phyloP scores from a whole-genome alignment of 1,139 yeast genomes.

The Candida neerlandica region DNA sequence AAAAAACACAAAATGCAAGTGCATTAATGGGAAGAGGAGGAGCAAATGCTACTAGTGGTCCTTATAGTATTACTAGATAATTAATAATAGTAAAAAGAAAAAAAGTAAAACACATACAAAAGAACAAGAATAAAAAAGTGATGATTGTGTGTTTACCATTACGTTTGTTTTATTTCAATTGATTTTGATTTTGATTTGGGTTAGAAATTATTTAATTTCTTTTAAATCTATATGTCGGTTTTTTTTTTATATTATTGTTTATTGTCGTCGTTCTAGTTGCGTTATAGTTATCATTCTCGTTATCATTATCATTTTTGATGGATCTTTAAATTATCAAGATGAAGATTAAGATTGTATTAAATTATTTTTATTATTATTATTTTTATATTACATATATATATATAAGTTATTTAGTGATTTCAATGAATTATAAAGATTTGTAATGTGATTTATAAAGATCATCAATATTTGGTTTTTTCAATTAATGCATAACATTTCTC shows the following conservation, averaged over 20 bases:
- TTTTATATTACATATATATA: conserved; percentile 1
- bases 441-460: no score
- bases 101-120: no score
- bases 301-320: background rate
- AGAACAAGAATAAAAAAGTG: background rate
- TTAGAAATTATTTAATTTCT: background rate
- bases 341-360: background rate
- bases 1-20: conserved; percentile 16
- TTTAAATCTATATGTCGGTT: no score
- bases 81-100: no score
- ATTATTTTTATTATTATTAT: no score
- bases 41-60: conserved; percentile 20
- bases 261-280: no score
- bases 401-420: background rate
- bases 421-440: conserved; percentile 42
- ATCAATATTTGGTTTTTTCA: conserved; percentile 38
- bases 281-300: background rate
- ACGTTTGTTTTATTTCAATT: background rate
- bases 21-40: conserved; percentile 18
- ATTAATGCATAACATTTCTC: conserved; percentile 79
- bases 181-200: no score
- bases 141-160: background rate
- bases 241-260: background rate
- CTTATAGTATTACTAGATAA: conserved; percentile 22
- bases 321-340: background rate